These are phyloP conservation scores for Diaporthe destruens DNA, from an alignment of 2,329 filamentous ascomycete genomes.

Conservation along the genomic window DNA sequence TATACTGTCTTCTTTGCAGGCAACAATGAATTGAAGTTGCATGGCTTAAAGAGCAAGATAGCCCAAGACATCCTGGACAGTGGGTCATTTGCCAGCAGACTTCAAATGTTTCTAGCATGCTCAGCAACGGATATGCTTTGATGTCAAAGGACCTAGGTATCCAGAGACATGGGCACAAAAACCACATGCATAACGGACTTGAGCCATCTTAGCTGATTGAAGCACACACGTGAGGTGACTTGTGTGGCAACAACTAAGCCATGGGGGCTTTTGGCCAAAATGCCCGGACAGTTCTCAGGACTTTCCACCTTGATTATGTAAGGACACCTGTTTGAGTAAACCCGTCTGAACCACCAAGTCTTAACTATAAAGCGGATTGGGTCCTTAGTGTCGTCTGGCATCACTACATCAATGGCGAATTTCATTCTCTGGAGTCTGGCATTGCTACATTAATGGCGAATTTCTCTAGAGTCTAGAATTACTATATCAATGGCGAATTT, in stretches of 20 bases:
- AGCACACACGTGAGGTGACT: neutral
- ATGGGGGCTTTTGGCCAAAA: neutral
- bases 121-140: too few relatives aligned
- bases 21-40: neutral
- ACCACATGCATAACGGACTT: neutral
- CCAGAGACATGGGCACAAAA: neutral
- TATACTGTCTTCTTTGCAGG: neutral
- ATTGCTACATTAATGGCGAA: neutral
- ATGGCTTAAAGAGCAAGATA: neutral
- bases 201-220: neutral
- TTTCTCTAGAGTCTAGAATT: too few relatives aligned
- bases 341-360: neutral
- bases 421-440: too few relatives aligned
- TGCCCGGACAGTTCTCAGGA: too few relatives aligned
- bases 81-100: neutral
- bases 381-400: neutral
- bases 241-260: neutral
- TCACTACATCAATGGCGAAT: neutral
- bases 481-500: neutral
- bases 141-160: neutral
- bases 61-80: neutral
- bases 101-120: neutral
- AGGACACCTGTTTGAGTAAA: neutral
- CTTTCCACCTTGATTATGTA: too few relatives aligned
- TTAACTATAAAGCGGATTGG: neutral